Base-by-base conservation (phyloP, 805 yeast species). In the Pichia nanzhaoensis region DNA sequence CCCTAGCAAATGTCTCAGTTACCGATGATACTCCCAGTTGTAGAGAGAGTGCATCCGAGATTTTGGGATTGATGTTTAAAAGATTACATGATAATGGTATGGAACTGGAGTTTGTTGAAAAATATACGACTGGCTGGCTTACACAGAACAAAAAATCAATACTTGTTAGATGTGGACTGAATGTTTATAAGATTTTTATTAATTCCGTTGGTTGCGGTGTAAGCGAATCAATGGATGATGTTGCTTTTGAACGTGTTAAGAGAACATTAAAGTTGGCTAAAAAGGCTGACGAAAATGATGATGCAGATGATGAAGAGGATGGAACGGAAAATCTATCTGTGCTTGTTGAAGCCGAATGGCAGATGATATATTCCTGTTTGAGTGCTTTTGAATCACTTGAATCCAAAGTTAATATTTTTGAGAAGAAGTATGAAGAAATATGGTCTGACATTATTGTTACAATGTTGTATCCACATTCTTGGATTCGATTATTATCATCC, bases 391-490 rank as follows among this genome's bases (percentile, higher is more conserved):
- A 61, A 44, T 42, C 46, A 17, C 22, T 58, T 24, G 22, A 37
- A 2, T 47, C 48, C 10, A 41, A 38, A 5, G 49, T 58, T 1
- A 45, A 55, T 39, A 69, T 81, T 35, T 60, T 70, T 4, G 59
- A 70, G 0, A 59, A 75, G 30, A 65, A 69, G 27, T 68, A 70
- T 39, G 62, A 67, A 20, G 69, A 64, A 38, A 54, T 74, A 8
- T 84, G 91, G 89, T 53, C 60, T 3, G 59, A 63, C 16, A 63
- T 84, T 3, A 68, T 77, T 20, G 73, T 71, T 3, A 64, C 79
- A 24, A 69, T 89, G 44, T 67, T 90, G 42, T 90, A 77, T 59
- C 97, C 97, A 2, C 97, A 90, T 63, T 73, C 93, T 1, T 90
- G 98, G 98, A 84, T 90, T 6, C 77, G 97, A 55, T 69, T 84